A percentile compares a stretch with the other conserved stretches of the same genome.
phyloP scores from a whole-genome alignment of 148 eudicot genomes.

The Chenopodium formosanum region DNA sequence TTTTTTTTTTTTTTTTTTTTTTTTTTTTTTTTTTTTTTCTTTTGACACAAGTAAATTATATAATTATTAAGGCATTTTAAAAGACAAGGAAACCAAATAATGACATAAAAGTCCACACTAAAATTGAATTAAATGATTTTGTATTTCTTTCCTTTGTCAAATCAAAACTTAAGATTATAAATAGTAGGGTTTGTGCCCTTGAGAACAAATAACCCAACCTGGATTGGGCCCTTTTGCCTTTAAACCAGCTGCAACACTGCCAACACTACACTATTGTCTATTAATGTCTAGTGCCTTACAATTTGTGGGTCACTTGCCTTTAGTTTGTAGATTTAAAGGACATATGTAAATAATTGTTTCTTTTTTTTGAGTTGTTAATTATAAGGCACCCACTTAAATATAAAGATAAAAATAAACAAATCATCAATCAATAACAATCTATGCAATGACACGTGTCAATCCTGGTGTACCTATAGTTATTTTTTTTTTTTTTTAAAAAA shows the following conservation, averaged over 20 bases:
- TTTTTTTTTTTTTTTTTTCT: too few relatives aligned
- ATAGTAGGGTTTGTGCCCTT: background rate
- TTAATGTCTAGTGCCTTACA: background rate
- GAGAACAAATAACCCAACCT: background rate
- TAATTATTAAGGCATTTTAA: background rate
- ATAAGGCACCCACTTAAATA: background rate
- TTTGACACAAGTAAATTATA: background rate
- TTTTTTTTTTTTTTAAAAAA: too few relatives aligned
- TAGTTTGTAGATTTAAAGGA: background rate
- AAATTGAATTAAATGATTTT: too few relatives aligned
- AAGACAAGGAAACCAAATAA: background rate
- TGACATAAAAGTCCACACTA: background rate
- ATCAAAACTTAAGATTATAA: background rate
- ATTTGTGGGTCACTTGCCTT: background rate
- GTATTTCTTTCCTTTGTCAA: background rate
- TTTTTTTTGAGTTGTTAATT: background rate
- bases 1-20: too few relatives aligned
- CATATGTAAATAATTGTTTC: background rate
- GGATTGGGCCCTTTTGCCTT: conserved; percentile 8
- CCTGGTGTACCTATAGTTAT: too few relatives aligned
- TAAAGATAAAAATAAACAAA: background rate
- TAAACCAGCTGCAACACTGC: background rate
- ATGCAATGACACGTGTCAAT: too few relatives aligned
- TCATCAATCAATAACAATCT: too few relatives aligned
- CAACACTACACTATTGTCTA: background rate